Base-by-base conservation (phyloP, 768 basidiomycete genomes). In the Exidia glandulosa region DNA sequence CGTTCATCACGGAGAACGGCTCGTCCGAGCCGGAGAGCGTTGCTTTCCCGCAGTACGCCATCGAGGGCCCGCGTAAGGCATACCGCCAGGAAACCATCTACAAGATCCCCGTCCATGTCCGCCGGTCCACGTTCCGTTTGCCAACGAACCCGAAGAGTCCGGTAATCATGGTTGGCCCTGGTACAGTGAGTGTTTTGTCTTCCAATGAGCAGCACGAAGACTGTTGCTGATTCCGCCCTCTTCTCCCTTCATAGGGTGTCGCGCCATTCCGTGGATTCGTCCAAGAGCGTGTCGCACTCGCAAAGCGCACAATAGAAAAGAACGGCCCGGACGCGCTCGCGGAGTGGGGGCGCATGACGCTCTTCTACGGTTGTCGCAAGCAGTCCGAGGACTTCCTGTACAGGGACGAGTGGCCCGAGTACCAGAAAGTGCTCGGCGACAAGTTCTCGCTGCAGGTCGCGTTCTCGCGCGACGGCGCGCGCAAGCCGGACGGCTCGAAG, bases 251-350 rank as follows among this genome's bases (percentile, higher is more conserved):
- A 14, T 60, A 95, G 93, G 96, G 96, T 77, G 94, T 99, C 59
- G 96, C 96, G 52, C 96, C 96, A 9, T 99, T 99, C 90, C 90
- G 96, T 62, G 96, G 95, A 2, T 99, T 99, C 73, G 82, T 98
- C 9, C 96, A 99, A 74, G 96, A 99, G 71, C 91, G 96, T 65
- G 87, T 99, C 47, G 94, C 94, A 10, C 85, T 98, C 32, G 96
- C 94, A 13, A 88, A 90, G 62, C 92, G 93, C 62, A 90, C 94
- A 0, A 80, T 94, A 59, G 94, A 94, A 67, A 97, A 97, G 81
- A 94, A 94, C 67, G 95, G 95, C 7, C 81, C 86, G 9, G 90
- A 94, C 61, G 94, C 90, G 5, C 85, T 99, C 63, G 82, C 83
- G 13, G 94, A 97, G 71, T 99, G 96, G 96, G 96, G 95, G 45